Evolutionary conservation across 2,329 filamentous ascomycete genomes (phyloP), one percentile per base, ranked within the genome.

Genomic region (Ilyonectria sp.): DNA sequence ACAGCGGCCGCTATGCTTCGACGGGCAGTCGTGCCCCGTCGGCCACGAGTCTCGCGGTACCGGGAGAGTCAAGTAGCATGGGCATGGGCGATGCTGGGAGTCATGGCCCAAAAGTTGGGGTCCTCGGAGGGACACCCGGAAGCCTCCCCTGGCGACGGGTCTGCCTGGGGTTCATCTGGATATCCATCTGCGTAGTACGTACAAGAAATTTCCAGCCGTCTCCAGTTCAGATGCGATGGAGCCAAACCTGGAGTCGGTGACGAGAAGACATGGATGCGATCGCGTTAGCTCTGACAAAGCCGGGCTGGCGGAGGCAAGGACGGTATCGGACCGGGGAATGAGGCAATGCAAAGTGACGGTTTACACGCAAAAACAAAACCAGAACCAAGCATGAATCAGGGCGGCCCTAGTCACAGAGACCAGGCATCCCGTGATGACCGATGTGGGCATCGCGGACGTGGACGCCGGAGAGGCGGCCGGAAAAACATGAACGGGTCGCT

Each of bases 1-100:
- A 65, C 52, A 54, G 57, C 68, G 71, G 74, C 64, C 74, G 61
- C 74, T 76, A 73, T 68, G 47, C 74, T 71, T n/a, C 6, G 62
- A 69, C 56, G 54, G 72, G 74, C 65, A 76, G 64, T 53, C 57
- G 35, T 61, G 54, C 68, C 69, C 72, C 71, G 65, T 74, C 56
- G 54, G 61, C 70, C 71, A 75, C 66, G 65, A 75, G 72, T 58
- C 65, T 53, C 50, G 47, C 65, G 33, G 35, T 49, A 40, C 31
- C 46, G n/a, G 26, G 47, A 53, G 57, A 61, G 55, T 71, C 29
- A 43, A 65, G 53, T 35, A 65, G 29, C 60, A 35, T 33, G 59
- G 58, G 63, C 33, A 26, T 59, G 53, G 64, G 62, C 61, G 63
- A 35, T 47, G 52, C 23, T 40, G 35, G 60, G 53, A 13, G 50